Percentiles rank a stretch among this genome's conserved stretches.
Evolutionary conservation across 2,329 filamentous ascomycete genomes (phyloP).

Genomic region (Tricladium varicosporioides): DNA sequence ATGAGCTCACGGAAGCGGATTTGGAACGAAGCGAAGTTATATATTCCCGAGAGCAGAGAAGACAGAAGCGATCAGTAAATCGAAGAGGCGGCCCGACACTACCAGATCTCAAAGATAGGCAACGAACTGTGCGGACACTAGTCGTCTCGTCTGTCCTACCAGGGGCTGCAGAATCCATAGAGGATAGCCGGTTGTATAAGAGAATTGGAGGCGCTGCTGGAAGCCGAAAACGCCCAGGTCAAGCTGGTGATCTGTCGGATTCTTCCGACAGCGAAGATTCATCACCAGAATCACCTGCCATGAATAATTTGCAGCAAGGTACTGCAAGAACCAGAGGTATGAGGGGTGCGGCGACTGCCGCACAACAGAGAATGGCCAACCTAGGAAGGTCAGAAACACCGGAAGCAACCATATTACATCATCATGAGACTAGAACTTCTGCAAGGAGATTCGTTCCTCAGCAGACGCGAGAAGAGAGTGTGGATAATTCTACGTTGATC

Average conservation of each 20-base stretch:
- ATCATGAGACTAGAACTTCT: slow-evolving; percentile 71
- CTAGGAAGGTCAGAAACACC: slow-evolving; percentile 85
- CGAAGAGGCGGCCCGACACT: slow-evolving; percentile 86
- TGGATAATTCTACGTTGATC: slow-evolving; percentile 62
- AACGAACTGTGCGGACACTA: slow-evolving; percentile 87
- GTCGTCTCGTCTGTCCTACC: slow-evolving; percentile 91
- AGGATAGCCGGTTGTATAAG: slow-evolving; percentile 87
- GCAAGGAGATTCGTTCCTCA: slow-evolving; percentile 52
- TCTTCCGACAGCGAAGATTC: slow-evolving; percentile 92
- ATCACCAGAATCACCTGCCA: slow-evolving; percentile 78
- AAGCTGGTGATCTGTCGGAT: slow-evolving; percentile 68
- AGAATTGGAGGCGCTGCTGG: slow-evolving; percentile 59
- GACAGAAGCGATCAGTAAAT: slow-evolving; percentile 94
- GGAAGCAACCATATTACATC: slow-evolving; percentile 66
- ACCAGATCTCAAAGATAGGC: slow-evolving; percentile 93
- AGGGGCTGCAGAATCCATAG: slow-evolving; percentile 74
- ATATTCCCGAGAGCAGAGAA: slow-evolving; percentile 87
- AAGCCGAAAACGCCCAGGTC: slow-evolving; percentile 54
- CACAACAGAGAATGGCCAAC: slow-evolving; percentile 83
- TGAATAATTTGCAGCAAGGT: slow-evolving; percentile 65
- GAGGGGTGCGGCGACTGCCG: slow-evolving; percentile 82
- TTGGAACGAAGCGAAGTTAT: slow-evolving; percentile 88
- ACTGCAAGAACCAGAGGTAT: slow-evolving; percentile 85
- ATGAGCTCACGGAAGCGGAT: slow-evolving; percentile 88
- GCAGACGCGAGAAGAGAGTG: slow-evolving; percentile 73